Evolutionary conservation across 352 stramenopile species (phyloP), one percentile per base, ranked within the genome.

Genomic region (Halophytophthora polymorphica): DNA sequence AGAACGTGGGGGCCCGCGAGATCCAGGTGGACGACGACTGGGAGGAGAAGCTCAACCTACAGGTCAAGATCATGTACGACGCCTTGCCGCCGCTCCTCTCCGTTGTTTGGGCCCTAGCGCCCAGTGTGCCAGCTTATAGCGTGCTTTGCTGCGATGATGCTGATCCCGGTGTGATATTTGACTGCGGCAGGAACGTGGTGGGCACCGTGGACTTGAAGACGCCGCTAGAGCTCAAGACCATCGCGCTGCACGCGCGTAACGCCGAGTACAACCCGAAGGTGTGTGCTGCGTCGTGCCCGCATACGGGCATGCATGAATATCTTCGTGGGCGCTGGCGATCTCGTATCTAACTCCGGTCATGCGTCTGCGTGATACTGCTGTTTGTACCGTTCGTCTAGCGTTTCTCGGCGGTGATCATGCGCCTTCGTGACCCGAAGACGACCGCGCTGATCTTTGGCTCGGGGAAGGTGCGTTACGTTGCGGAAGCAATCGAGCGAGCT

Each of bases 201-300:
- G 83, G 87, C 4, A 98, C 92, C 0, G 92, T 98, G 33, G 97
- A 99, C 66, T 66, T 99, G 13, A 94, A 96, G 47, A 95, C 91
- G 25, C 80, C 77, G 28, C 72, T 99, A 17, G 96, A 99, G 64
- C 82, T 99, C 19, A 98, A 98, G 70, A 96, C 90, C 41, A 98
- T 99, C 53, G 95, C 97, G 31, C 68, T 98, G 18, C 93, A 98
- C 54, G 96, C 95, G 39, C 88, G 96, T 15, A 99, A 99, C 58
- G 97, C 97, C 6, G 97, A 99, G 76, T 99, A 99, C 73, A 99
- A 99, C 72, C 97, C 97, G 11, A 97, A 97, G 77, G 87, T 96
- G 42, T n/a, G 28, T n/a, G n/a, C n/a, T n/a, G n/a, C n/a, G n/a
- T n/a, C n/a, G n/a, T n/a, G n/a, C n/a, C n/a, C n/a, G n/a, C n/a